Conservation (phyloP, 257 asterid species). For the Ophiorrhiza pumila region DNA sequence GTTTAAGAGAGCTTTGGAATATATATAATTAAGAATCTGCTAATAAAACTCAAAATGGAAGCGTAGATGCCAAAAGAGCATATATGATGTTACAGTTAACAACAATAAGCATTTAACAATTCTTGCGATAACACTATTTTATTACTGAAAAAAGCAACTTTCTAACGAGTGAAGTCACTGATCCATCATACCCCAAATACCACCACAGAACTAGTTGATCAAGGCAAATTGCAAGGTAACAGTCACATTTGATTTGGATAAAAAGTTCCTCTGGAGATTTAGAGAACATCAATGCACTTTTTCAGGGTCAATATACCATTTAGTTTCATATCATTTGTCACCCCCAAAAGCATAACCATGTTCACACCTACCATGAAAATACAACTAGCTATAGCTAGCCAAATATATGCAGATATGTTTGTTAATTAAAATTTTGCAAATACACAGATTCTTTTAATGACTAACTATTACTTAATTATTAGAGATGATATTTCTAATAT, state of each 20-base stretch:
- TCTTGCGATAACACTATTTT: background rate
- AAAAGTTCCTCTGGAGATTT: background rate
- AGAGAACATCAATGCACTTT: background rate
- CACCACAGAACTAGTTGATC: background rate
- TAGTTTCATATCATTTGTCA: background rate
- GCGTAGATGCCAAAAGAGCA: no score
- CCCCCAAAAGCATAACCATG: background rate
- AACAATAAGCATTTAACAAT: background rate
- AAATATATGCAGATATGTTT: no score
- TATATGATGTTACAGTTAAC: no score
- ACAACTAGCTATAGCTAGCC: no score
- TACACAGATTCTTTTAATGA: no score
- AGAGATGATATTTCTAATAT: no score
- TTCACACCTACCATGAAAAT: background rate
- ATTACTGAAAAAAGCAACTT: background rate
- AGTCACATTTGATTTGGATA: background rate
- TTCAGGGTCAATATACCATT: background rate
- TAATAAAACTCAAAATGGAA: background rate
- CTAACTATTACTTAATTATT: no score
- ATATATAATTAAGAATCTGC: conserved; percentile 4
- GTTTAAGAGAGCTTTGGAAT: conserved; percentile 7
- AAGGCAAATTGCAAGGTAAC: background rate
- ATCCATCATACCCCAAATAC: background rate
- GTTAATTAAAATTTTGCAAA: no score
- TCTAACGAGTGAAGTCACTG: background rate